Percentiles rank a stretch among this genome's conserved stretches.
These are phyloP conservation scores for Penicillium soppii DNA, from an alignment of 495 filamentous ascomycete species.

Conservation along the genomic window DNA sequence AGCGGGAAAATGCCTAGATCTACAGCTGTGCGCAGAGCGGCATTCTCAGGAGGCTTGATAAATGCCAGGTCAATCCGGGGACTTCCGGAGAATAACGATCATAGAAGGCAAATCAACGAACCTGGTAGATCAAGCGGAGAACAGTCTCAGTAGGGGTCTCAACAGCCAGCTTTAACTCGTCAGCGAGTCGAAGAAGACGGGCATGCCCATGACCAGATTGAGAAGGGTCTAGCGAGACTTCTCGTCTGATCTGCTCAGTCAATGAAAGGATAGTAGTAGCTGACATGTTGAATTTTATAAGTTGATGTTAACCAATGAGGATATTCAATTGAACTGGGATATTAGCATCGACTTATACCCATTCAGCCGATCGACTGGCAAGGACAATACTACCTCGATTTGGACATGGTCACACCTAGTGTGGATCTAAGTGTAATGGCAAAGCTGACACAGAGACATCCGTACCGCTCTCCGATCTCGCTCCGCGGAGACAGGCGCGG, in stretches of 20 bases:
- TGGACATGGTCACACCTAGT: not conserved
- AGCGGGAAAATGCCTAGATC: conserved; percentile 9
- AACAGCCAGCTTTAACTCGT: conserved; percentile 12
- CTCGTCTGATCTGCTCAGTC: conserved; percentile 1
- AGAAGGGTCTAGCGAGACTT: not conserved
- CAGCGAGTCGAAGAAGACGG: conserved; percentile 10
- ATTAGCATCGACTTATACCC: not conserved
- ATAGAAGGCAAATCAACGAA: not conserved
- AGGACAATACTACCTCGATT: not conserved
- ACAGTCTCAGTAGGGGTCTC: conserved; percentile 17
- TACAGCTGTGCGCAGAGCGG: conserved; percentile 7
- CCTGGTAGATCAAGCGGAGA: conserved; percentile 15
- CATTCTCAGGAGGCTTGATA: conserved; percentile 11
- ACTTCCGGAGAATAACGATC: not conserved
- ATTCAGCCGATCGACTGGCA: not conserved
- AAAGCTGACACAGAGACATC: not conserved
- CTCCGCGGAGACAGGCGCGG: conserved; percentile 5
- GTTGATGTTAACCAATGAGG: no score
- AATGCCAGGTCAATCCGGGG: not conserved
- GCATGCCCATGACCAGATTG: conserved; percentile 2
- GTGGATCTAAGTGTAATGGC: not conserved
- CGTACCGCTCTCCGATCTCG: not conserved
- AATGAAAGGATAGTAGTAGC: not conserved
- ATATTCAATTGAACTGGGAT: not conserved
- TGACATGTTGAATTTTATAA: not conserved